Evolutionary conservation across 192 early-diverging fungal genomes (phyloP).

Genomic region (Coemansia sp.): DNA sequence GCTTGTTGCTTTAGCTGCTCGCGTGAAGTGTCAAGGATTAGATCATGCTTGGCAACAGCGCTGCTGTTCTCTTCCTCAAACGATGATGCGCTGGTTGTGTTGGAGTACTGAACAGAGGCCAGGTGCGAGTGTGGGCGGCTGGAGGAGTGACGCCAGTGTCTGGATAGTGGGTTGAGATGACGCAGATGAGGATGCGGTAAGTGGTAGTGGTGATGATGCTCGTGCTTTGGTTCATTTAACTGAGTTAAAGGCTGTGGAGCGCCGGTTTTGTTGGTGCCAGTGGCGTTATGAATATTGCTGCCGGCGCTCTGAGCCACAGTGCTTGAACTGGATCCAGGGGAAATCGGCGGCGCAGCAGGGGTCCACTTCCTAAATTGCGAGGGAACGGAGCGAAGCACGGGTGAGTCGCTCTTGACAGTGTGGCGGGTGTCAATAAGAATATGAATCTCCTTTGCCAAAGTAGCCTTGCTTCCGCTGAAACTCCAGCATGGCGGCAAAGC

Average conservation of each 20-base stretch:
- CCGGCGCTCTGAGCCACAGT: neutral
- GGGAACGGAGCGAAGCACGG: slow-evolving; percentile 43
- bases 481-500: slow-evolving; percentile 72
- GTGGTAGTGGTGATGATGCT: slow-evolving; percentile 10
- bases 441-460: slow-evolving; percentile 62
- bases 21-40: slow-evolving; percentile 34
- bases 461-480: slow-evolving; percentile 71
- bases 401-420: slow-evolving; percentile 62
- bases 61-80: slow-evolving; percentile 17
- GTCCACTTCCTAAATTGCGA: slow-evolving; percentile 13
- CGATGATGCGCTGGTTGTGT: slow-evolving; percentile 33
- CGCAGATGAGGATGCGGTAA: slow-evolving; percentile 30
- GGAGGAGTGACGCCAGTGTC: slow-evolving; percentile 17
- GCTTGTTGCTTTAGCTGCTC: slow-evolving; percentile 41
- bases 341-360: neutral
- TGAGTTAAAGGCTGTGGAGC: slow-evolving; percentile 10
- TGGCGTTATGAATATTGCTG: neutral
- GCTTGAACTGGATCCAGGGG: slow-evolving; percentile 11
- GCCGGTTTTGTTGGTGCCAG: slow-evolving; percentile 2
- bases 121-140: neutral
- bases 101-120: slow-evolving; percentile 14
- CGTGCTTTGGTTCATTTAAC: neutral
- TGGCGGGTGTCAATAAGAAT: slow-evolving; percentile 66
- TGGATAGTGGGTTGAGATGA: slow-evolving; percentile 21
- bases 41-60: slow-evolving; percentile 4